These are phyloP conservation scores for Telopea speciosissima DNA, from an alignment of 177 flowering plant species.

Conservation along the genomic window DNA sequence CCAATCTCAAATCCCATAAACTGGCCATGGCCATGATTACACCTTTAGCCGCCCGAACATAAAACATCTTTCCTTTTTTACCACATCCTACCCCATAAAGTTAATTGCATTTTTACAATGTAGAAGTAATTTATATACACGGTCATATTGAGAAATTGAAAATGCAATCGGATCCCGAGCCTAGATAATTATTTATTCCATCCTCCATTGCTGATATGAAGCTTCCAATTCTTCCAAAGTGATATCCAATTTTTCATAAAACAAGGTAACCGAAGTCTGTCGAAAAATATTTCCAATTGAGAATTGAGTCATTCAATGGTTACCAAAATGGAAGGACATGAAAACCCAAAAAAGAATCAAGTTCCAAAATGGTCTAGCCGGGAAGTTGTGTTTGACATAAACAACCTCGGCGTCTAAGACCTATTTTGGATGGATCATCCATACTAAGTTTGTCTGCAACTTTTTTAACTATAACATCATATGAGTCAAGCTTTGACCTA, in stretches of 20 bases:
- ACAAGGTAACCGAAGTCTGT: conserved; percentile 64
- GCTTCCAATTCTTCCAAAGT: conserved; percentile 71
- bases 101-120: too few species aligned
- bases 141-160: too few species aligned
- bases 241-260: conserved; percentile 76
- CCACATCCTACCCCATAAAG: too few species aligned
- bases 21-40: too few species aligned
- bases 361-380: conserved; percentile 47
- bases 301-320: conserved; percentile 3
- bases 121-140: too few species aligned
- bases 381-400: conserved; percentile 79
- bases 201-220: too few species aligned
- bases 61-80: too few species aligned
- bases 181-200: too few species aligned
- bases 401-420: conserved; percentile 78
- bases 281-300: too few species aligned
- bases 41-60: too few species aligned
- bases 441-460: conserved; percentile 64
- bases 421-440: conserved; percentile 70
- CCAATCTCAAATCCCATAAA: too few species aligned
- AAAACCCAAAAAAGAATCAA: conserved; percentile 1
- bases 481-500: conserved; percentile 83
- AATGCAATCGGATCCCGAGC: too few species aligned
- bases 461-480: conserved; percentile 73
- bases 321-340: not conserved